These are phyloP conservation scores for Fonsecaea multimorphosa DNA, from an alignment of 2,329 filamentous ascomycete species.

Conservation along the genomic window DNA sequence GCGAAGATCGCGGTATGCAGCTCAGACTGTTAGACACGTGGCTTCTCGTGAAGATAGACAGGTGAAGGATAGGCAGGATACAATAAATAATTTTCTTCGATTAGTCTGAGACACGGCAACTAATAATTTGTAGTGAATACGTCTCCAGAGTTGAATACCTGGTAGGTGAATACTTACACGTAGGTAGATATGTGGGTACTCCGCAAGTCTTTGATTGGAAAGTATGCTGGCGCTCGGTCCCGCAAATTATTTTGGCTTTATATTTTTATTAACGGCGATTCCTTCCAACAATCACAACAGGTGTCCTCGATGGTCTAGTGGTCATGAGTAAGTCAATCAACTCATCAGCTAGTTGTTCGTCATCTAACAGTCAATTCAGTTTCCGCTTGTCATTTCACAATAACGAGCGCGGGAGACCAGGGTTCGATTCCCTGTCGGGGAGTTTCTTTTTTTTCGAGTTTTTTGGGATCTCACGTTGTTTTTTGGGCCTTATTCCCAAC, in stretches of 20 bases:
- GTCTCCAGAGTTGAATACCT: background rate
- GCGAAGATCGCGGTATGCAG: background rate
- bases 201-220: background rate
- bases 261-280: background rate
- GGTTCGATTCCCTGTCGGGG: constrained; percentile 34
- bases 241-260: background rate
- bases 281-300: background rate
- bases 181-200: background rate
- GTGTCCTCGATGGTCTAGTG: constrained; percentile 35
- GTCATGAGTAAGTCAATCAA: constrained; percentile 29
- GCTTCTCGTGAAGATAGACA: background rate
- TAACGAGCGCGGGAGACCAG: constrained; percentile 34
- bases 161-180: background rate
- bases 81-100: background rate
- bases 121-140: background rate
- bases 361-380: constrained; percentile 18
- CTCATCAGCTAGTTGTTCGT: background rate
- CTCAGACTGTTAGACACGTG: background rate
- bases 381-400: constrained; percentile 34
- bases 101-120: background rate
- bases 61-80: background rate
- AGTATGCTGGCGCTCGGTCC: background rate
- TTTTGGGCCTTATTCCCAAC: background rate
- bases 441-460: constrained; percentile 20
- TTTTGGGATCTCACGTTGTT: background rate